Percentiles rank a stretch among this genome's conserved stretches.
phyloP scores from a whole-genome alignment of 164 flowering plant genomes.

The Sedum album region DNA sequence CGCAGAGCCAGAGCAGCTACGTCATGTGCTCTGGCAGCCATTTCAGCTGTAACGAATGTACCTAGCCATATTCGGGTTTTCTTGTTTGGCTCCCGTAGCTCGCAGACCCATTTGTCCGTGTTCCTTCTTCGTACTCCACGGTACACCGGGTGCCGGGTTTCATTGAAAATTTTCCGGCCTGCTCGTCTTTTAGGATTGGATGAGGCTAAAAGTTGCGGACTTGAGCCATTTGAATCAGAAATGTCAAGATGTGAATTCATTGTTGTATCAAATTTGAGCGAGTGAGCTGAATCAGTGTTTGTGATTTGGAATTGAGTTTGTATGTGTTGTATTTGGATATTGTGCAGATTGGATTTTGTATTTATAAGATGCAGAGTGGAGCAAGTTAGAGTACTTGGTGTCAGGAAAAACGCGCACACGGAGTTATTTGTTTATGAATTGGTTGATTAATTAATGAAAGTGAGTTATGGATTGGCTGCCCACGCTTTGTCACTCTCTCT shows the following conservation, averaged over 20 bases:
- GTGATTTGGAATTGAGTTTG: not conserved
- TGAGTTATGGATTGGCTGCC: not conserved
- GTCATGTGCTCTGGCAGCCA: conserved; percentile 72
- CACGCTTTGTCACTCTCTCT: not conserved
- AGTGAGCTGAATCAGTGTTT: not conserved
- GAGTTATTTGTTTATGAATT: not conserved
- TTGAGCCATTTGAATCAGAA: not conserved
- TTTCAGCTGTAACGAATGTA: conserved; percentile 47
- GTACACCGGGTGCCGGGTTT: conserved; percentile 17
- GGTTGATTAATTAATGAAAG: not conserved
- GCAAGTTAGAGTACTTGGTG: not conserved
- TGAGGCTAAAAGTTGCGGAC: conserved; percentile 7
- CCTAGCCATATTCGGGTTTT: conserved; percentile 63
- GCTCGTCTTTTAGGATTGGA: conserved; percentile 12
- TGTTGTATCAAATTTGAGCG: not conserved
- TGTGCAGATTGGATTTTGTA: not conserved
- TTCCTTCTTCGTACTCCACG: conserved; percentile 14
- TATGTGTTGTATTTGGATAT: not conserved
- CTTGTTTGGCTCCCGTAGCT: conserved; percentile 61
- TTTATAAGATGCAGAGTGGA: not conserved
- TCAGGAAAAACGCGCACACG: conserved; percentile 7
- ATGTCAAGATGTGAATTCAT: not conserved
- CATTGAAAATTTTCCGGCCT: conserved; percentile 12
- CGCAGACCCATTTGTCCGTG: conserved; percentile 53
- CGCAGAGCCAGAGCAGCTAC: conserved; percentile 58